Base-by-base conservation (phyloP, 1,284 basidiomycete genomes). In the Thelephora terrestris region DNA sequence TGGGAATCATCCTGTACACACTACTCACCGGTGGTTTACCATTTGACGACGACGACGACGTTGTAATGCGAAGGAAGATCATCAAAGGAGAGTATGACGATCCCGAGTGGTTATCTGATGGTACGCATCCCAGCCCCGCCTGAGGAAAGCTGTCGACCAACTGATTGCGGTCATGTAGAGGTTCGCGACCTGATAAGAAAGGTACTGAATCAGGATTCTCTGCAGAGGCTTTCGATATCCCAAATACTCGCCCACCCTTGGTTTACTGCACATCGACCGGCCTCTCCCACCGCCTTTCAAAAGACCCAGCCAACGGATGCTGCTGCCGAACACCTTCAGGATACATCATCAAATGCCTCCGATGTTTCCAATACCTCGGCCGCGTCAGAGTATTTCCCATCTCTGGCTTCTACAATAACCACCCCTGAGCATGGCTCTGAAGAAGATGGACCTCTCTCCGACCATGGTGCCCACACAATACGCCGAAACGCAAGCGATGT, bases 31-130 rank as follows among this genome's bases (percentile, higher is more conserved):
- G 95, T 1, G 90, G 87, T 4, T 69, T 98, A n/a, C 95, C 95
- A 0, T 98, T 98, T 58, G 95, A 98, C 58, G 91, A 98, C 58
- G 96, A 99, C 52, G 86, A 98, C 61, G 96, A 99, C 66, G 68
- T 73, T 32, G 62, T 87, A 29, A 98, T 98, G 92, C 86, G 86
- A 57, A 71, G 77, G 45, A 86, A 90, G 64, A 91, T 99, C 54
- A 79, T 92, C 48, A 72, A 80, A 52, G 91, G 88, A n/a, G 79
- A 87, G 42, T 97, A 86, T 60, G 91, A 95, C 52, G 86, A 96
- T 57, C 94, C 93, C 5, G 79, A 82, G 52, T 99, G 88, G 92
- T 71, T 96, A 17, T 89, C 91, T 14, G 69, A 77, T 58, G 90
- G 93, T 92, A 54, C 48, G 58, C 45, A 14, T 27, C 21, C 21